These are phyloP conservation scores for Coniochaeta pulveracea DNA, from an alignment of 2,329 filamentous ascomycete genomes.

Conservation along the genomic window DNA sequence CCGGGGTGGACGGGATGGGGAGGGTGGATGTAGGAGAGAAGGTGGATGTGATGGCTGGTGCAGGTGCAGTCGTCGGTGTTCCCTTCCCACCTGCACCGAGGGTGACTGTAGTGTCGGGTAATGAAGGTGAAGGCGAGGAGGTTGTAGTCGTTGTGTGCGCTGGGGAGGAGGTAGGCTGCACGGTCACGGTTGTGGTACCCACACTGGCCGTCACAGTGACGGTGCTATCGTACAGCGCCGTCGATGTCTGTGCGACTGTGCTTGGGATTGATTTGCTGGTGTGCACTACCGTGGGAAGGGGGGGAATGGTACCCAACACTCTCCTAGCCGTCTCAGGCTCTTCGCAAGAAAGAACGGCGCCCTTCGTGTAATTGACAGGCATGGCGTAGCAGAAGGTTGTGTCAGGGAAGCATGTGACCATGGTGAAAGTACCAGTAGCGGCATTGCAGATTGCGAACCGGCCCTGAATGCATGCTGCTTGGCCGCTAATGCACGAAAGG, in stretches of 20 bases:
- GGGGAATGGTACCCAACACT: constrained; percentile 24
- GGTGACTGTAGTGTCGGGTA: neutral
- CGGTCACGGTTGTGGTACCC: constrained; percentile 6
- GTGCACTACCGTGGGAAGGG: too few relatives aligned
- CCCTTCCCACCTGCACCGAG: neutral
- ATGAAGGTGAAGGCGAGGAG: neutral
- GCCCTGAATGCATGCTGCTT: constrained; percentile 42
- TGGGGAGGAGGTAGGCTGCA: constrained; percentile 5
- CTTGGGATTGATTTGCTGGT: too few relatives aligned
- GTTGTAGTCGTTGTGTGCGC: neutral
- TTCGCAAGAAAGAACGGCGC: constrained; percentile 37
- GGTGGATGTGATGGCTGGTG: constrained; percentile 2
- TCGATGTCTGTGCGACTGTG: too few relatives aligned
- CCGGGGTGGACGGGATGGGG: neutral
- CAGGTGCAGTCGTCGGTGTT: neutral
- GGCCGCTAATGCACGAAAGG: constrained; percentile 32
- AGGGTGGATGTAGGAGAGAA: neutral
- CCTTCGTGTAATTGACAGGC: constrained; percentile 35
- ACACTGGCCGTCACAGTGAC: constrained; percentile 1
- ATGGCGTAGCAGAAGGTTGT: constrained; percentile 36
- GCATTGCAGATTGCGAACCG: constrained; percentile 33
- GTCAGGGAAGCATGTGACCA: constrained; percentile 22
- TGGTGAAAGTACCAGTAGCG: constrained; percentile 25
- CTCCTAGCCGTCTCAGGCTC: constrained; percentile 25
- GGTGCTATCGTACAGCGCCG: neutral